Conservation (phyloP, 176 grass and related monocot species). For the Melocanna baccifera region DNA sequence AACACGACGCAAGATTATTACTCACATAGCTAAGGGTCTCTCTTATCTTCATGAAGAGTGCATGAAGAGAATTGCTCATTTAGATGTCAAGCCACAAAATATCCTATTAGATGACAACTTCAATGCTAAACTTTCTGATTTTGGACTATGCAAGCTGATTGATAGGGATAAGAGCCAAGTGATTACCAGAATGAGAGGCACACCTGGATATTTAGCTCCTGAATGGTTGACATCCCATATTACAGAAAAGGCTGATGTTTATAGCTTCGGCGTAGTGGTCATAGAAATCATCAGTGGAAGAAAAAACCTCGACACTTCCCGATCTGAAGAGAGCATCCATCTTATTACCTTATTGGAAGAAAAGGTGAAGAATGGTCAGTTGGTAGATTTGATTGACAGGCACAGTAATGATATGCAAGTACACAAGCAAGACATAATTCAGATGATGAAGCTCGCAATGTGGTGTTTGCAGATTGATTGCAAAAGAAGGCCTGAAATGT, state of each 20-base stretch:
- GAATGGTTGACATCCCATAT: slow-evolving; percentile 39
- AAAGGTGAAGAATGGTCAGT: slow-evolving; percentile 11
- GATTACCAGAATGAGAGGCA: slow-evolving; percentile 45
- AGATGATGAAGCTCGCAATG: slow-evolving; percentile 19
- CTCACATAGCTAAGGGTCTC: slow-evolving; percentile 39
- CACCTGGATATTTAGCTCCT: slow-evolving; percentile 54
- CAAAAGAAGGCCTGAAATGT: slow-evolving; percentile 44
- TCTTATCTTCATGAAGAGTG: slow-evolving; percentile 61
- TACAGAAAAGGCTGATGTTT: slow-evolving; percentile 31
- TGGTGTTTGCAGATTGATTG: slow-evolving; percentile 52
- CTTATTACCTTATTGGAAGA: slow-evolving; percentile 35
- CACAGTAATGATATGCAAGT: not conserved
- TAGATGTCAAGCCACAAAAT: slow-evolving; percentile 53
- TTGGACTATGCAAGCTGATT: slow-evolving; percentile 39
- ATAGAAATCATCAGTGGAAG: slow-evolving; percentile 34
- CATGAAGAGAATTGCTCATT: slow-evolving; percentile 34
- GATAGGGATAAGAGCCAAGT: slow-evolving; percentile 37
- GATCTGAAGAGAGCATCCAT: slow-evolving; percentile 30
- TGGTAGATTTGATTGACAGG: slow-evolving; percentile 26
- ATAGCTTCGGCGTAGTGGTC: not conserved
- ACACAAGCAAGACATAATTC: not conserved
- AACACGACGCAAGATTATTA: slow-evolving; percentile 14
- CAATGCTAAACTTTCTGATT: slow-evolving; percentile 35
- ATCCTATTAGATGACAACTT: slow-evolving; percentile 43
- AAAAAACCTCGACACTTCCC: slow-evolving; percentile 35